Conservation (phyloP, 2,329 filamentous ascomycete genomes). For the Dactylellina cionopaga region DNA sequence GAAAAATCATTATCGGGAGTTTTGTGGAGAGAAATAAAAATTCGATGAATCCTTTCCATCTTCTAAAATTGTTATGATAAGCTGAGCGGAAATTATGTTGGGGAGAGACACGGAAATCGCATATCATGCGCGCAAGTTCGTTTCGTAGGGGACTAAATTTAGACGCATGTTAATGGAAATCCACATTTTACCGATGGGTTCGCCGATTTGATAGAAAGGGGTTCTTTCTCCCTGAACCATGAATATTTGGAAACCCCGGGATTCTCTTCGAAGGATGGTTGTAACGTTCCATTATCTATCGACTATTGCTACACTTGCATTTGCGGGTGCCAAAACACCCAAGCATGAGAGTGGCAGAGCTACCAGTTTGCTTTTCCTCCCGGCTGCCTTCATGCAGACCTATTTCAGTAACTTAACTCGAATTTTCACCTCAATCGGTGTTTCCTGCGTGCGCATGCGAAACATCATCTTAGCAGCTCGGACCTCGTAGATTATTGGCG, state of each 20-base stretch:
- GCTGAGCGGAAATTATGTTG: constrained; percentile 11
- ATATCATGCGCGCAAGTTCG: constrained; percentile 10
- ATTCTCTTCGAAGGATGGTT: too few relatives aligned
- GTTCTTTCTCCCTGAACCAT: too few relatives aligned
- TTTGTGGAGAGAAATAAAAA: too few relatives aligned
- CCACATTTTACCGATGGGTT: background rate
- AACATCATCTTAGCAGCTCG: constrained; percentile 8
- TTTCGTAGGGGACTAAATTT: constrained; percentile 23
- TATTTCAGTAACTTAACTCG: background rate
- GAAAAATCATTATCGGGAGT: constrained; percentile 8
- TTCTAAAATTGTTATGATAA: too few relatives aligned
- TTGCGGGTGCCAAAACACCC: too few relatives aligned
- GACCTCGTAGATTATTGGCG: constrained; percentile 16
- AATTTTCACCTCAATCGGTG: constrained; percentile 1
- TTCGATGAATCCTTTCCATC: too few relatives aligned
- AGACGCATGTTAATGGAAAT: too few relatives aligned
- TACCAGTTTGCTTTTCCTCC: constrained; percentile 16
- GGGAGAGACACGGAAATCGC: too few relatives aligned
- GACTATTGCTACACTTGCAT: too few relatives aligned
- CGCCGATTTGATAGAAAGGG: too few relatives aligned
- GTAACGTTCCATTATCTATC: too few relatives aligned
- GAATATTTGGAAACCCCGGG: too few relatives aligned
- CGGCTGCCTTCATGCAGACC: constrained; percentile 5
- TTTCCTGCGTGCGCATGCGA: constrained; percentile 9
- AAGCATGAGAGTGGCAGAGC: background rate